Percentiles rank a stretch among this genome's conserved stretches.
These are phyloP conservation scores for Fusarium armeniacum DNA, from an alignment of 2,329 filamentous ascomycete genomes.

Conservation along the genomic window DNA sequence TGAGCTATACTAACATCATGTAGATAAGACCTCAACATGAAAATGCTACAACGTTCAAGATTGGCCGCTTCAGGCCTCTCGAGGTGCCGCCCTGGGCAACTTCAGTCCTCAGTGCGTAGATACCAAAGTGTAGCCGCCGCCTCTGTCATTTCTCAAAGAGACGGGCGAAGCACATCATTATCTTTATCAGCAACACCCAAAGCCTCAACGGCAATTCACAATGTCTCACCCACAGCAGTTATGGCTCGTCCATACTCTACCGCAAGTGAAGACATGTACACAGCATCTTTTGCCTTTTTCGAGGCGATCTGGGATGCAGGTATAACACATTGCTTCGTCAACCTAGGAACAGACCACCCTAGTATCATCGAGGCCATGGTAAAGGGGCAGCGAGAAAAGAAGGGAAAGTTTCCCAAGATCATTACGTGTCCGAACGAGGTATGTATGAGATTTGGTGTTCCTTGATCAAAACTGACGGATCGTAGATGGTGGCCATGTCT, in stretches of 20 bases:
- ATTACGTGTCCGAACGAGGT: slow-evolving; percentile 87
- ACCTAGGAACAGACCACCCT: slow-evolving; percentile 79
- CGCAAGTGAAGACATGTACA: slow-evolving; percentile 67
- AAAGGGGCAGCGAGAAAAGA: slow-evolving; percentile 77
- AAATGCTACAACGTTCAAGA: slow-evolving; percentile 47
- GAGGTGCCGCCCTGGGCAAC: slow-evolving; percentile 34
- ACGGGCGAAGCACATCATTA: background rate
- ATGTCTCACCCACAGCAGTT: slow-evolving; percentile 25
- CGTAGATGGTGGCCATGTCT: slow-evolving; percentile 84
- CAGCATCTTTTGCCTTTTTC: slow-evolving; percentile 85
- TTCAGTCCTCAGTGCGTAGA: slow-evolving; percentile 33
- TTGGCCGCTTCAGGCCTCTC: slow-evolving; percentile 45
- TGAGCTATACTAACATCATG: slow-evolving; percentile 23
- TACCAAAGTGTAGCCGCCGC: slow-evolving; percentile 39
- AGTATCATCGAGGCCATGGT: slow-evolving; percentile 86
- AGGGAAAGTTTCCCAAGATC: slow-evolving; percentile 76
- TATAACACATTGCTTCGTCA: slow-evolving; percentile 72
- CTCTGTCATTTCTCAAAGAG: slow-evolving; percentile 30
- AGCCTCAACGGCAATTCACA: slow-evolving; percentile 23
- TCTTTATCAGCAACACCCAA: slow-evolving; percentile 22
- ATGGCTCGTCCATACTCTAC: slow-evolving; percentile 45
- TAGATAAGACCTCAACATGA: slow-evolving; percentile 41
- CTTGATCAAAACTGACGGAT: slow-evolving; percentile 15
- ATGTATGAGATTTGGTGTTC: slow-evolving; percentile 26
- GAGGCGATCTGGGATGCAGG: slow-evolving; percentile 82